Evolutionary conservation across 345 rosid genomes (phyloP), one percentile per base, ranked within the genome.

Genomic region (Litchi chinensis): DNA sequence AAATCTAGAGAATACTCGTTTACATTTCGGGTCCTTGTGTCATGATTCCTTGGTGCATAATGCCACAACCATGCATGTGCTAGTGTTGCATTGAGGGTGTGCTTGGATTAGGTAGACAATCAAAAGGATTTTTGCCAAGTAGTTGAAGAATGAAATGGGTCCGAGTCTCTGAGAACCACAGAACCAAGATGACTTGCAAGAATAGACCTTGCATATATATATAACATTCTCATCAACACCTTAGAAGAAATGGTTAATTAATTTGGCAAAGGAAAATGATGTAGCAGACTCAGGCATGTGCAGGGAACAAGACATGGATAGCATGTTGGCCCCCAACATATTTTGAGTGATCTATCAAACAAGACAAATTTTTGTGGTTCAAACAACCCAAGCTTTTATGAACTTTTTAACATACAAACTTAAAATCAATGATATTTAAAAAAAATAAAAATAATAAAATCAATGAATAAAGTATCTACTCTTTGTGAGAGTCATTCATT

Each of bases 201-300:
- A 70, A 48, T 70, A 40, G 74, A 71, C 6, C 18, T 70, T 70
- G 62, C 18, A 52, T 41, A 54, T 71, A 64, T 71, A 19, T 71
- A 19, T 28, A 32, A 39, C 18, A 18, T n/a, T 72, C 6, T 10
- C 77, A 62, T 22, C 13, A 71, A 32, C 26, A 52, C 37, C 63
- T 26, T 52, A 28, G 74, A 52, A 71, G 64, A 28, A 28, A 18
- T 52, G 9, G 62, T 48, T 50, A 9, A 50, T 39, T 43, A 15
- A 50, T 71, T 71, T 71, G 43, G 62, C 7, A 71, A 50, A 5
- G 37, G 68, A 40, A 39, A 59, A 59, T 40, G 22, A 40, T 73
- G n/a, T 73, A 8, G 13, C 67, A 41, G 37, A 39, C 28, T 50
- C 13, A 19, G 39, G 37, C 37, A 73, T 59, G 54, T 59, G 54